Percentiles rank a stretch among this genome's conserved stretches.
Evolutionary conservation across 306 rosid species (phyloP).

Genomic region (Senna tora): DNA sequence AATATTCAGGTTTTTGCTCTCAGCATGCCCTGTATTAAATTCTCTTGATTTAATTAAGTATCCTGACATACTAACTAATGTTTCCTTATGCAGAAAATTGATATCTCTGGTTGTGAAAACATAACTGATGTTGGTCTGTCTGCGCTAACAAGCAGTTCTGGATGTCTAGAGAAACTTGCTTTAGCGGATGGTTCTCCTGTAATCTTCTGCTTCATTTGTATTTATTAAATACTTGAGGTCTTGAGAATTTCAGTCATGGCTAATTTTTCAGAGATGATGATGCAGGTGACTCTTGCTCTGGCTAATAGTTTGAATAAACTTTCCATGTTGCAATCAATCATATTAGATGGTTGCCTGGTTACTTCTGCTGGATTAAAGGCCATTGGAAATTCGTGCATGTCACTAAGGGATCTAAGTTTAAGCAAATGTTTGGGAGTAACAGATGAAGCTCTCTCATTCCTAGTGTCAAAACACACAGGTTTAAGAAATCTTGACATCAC

Average conservation of each 20-base stretch:
- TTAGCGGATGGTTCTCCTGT: slow-evolving; percentile 85
- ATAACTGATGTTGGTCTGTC: slow-evolving; percentile 69
- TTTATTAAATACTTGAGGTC: slow-evolving; percentile 2
- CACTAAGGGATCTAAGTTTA: slow-evolving; percentile 78
- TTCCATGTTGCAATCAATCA: slow-evolving; percentile 69
- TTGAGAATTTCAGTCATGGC: slow-evolving; percentile 24
- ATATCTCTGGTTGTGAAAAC: slow-evolving; percentile 81
- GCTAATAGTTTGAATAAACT: slow-evolving; percentile 74
- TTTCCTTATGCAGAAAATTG: slow-evolving; percentile 68
- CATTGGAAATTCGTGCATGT: slow-evolving; percentile 67
- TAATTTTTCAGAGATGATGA: slow-evolving; percentile 39
- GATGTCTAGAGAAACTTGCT: slow-evolving; percentile 63
- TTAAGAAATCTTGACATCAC: slow-evolving; percentile 88
- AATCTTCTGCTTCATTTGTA: slow-evolving; percentile 40
- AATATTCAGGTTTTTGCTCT: slow-evolving; percentile 5
- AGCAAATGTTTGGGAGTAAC: slow-evolving; percentile 89
- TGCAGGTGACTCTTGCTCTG: slow-evolving; percentile 77
- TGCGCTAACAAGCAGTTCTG: slow-evolving; percentile 53
- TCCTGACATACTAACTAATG: slow-evolving; percentile 24
- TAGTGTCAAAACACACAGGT: slow-evolving; percentile 78
- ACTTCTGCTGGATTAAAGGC: slow-evolving; percentile 76
- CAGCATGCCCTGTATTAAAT: background rate
- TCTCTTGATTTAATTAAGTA: slow-evolving; percentile 10
- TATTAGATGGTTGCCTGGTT: slow-evolving; percentile 72
- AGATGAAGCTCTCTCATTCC: slow-evolving; percentile 71